Base-by-base conservation (phyloP, 2,329 filamentous ascomycete species). In the Lachnellula hyalina region DNA sequence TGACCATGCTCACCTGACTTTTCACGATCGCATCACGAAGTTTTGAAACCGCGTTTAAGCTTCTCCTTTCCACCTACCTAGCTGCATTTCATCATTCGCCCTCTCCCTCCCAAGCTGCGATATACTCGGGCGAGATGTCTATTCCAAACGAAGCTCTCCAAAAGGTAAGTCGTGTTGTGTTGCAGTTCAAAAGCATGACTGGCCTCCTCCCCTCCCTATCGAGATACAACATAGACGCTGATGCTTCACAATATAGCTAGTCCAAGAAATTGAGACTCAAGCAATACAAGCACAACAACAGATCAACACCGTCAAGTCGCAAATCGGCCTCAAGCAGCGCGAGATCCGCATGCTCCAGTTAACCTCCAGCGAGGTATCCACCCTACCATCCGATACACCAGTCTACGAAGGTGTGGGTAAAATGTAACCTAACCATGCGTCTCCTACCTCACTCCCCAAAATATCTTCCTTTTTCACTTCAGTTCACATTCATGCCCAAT, bases 391-490 rank as follows among this genome's bases (percentile, higher is more conserved):
- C 17, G 82, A 86, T 47, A 94, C 90, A 0, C 86, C 86, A 34
- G 83, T 96, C 28, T 99, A 97, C 67, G 93, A 97, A 74, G 93
- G 93, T 5, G 87, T 97, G 11, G 94, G 94, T 50, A 99, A 97
- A 76, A 97, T 99, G 94, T 96, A 73, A 67, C 85, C 74, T 25
- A 28, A n/a, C 19, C 21, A 51, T 35, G 19, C 19, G 17, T 54
- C 40, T 35, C 7, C 45, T 51, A n/a, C 19, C 21, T 54, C 40
- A 32, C 7, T 41, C 49, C 46, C 45, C 35, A 32, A 25, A 34
- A 36, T 45, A 21, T 48, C 48, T 23, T 21, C 3, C 42, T 14
- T n/a, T 11, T 9, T 36, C 25, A 15, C 35, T 57, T 49, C 50
- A 25, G 49, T 34, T 32, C 40, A 45, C 49, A 58, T 58, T 28